phyloP scores from a whole-genome alignment of 495 filamentous ascomycete genomes.

The Aspergillus kassunensis region DNA sequence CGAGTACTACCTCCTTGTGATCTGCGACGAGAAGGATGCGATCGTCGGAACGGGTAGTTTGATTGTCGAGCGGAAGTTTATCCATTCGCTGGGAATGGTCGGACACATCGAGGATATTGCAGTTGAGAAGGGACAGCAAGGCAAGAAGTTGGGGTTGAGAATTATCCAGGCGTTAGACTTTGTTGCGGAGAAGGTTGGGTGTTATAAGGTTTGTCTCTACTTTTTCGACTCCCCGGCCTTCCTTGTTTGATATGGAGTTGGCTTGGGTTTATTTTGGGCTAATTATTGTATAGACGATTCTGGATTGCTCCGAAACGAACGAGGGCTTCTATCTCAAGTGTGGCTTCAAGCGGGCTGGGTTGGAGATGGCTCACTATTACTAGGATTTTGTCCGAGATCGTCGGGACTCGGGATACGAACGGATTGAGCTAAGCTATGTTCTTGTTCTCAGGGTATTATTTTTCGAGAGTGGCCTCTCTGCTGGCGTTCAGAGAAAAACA shows the following conservation, averaged over 20 bases:
- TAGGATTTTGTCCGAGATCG: too few species aligned
- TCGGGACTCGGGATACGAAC: too few species aligned
- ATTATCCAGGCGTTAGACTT: slow-evolving; percentile 93
- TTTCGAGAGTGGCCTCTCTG: too few species aligned
- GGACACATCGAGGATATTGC: slow-evolving; percentile 99
- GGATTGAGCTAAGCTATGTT: too few species aligned
- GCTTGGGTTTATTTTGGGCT: too few species aligned
- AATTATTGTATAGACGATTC: slow-evolving; percentile 50
- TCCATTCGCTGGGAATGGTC: slow-evolving; percentile 54
- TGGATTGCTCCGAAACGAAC: slow-evolving; percentile 78
- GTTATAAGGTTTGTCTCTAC: slow-evolving; percentile 71
- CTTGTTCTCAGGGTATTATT: too few species aligned
- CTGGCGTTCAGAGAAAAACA: slow-evolving; percentile 2
- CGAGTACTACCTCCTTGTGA: slow-evolving; percentile 79
- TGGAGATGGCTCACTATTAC: slow-evolving; percentile 98
- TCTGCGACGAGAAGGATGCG: slow-evolving; percentile 64
- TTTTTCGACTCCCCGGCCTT: background rate
- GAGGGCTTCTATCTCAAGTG: slow-evolving; percentile 99
- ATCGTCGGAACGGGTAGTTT: slow-evolving; percentile 86
- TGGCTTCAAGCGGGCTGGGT: slow-evolving; percentile 85
- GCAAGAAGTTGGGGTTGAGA: slow-evolving; percentile 88
- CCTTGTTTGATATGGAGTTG: background rate
- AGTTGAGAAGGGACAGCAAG: slow-evolving; percentile 88
- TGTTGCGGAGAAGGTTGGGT: slow-evolving; percentile 78
- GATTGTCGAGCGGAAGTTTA: slow-evolving; percentile 66